Evolutionary conservation across 2,329 filamentous ascomycete species (phyloP), one percentile per base, ranked within the genome.

Genomic region (Apiospora marii): DNA sequence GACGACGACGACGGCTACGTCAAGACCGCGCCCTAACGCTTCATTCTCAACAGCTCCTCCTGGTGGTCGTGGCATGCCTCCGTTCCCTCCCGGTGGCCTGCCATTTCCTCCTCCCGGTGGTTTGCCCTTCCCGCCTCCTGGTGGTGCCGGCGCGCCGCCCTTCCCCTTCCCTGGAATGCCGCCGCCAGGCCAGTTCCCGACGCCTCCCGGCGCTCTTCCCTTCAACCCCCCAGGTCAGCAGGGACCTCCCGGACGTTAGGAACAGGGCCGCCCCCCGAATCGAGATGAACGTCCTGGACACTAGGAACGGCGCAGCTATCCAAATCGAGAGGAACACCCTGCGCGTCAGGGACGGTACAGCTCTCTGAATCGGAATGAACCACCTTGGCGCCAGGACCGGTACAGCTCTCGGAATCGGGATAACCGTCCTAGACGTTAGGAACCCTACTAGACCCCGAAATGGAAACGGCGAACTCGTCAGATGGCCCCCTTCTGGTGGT

Each of bases 151-250:
- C 74, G 85, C 87, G 53, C 87, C 88, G 8, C 86, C 87, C 73
- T 88, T 89, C 77, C 86, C 85, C 68, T 84, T 87, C 73, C 84
- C 85, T 4, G 83, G 82, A 69, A 84, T 87, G 79, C 84, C 84
- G 30, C 82, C 84, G 19, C 81, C 81, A 6, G 78, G 80, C 8
- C 75, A 77, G 8, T 85, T 85, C 72, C 83, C 83, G 5, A 80
- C 83, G 14, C 83, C 83, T 30, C 79, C 82, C 67, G 83, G 82
- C 51, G 68, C 72, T 5, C 77, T 78, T 7, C 79, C 78, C 27
- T 83, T 83, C 74, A 79, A 79, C 70, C 80, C 80, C 24, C 80
- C 79, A 2, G 81, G 81, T 49, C 78, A 77, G 19, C 81, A 82
- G 30, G 81, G 82, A 34, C 77, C 80, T 34, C 83, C 82, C 30